Conservation (phyloP, 1,284 basidiomycete genomes). For the Testicularia cyperi region DNA sequence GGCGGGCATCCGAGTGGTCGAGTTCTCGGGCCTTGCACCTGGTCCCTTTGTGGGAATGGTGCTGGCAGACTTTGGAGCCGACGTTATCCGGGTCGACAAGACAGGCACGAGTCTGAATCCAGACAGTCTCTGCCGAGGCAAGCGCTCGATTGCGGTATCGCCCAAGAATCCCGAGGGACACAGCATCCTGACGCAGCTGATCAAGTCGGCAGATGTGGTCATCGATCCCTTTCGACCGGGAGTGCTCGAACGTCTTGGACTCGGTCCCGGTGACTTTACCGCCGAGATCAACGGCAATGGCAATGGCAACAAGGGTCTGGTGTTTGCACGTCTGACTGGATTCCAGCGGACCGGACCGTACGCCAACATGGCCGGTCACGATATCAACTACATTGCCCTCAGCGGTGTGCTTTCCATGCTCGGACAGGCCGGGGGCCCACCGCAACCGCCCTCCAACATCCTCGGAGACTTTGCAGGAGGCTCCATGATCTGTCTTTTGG, state of each 20-base stretch:
- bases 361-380: conserved; percentile 65
- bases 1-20: conserved; percentile 25
- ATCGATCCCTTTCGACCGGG: conserved; percentile 83
- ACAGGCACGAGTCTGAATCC: conserved; percentile 59
- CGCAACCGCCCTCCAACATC: conserved; percentile 73
- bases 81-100: conserved; percentile 74
- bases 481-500: conserved; percentile 71
- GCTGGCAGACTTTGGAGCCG: conserved; percentile 77
- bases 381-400: conserved; percentile 81
- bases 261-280: conserved; percentile 73
- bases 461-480: conserved; percentile 82
- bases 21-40: conserved; percentile 80
- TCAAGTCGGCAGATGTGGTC: conserved; percentile 72
- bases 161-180: conserved; percentile 69
- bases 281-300: conserved; percentile 64
- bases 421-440: conserved; percentile 64
- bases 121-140: conserved; percentile 68
- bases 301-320: conserved; percentile 46
- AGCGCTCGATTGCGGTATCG: conserved; percentile 72
- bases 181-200: conserved; percentile 67
- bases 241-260: conserved; percentile 74
- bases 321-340: conserved; percentile 60
- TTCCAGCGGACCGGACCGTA: conserved; percentile 57
- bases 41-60: conserved; percentile 75
- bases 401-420: conserved; percentile 70